Evolutionary conservation across 2,329 filamentous ascomycete species (phyloP), one percentile per base, ranked within the genome.

Genomic region (Botrytis fabae): DNA sequence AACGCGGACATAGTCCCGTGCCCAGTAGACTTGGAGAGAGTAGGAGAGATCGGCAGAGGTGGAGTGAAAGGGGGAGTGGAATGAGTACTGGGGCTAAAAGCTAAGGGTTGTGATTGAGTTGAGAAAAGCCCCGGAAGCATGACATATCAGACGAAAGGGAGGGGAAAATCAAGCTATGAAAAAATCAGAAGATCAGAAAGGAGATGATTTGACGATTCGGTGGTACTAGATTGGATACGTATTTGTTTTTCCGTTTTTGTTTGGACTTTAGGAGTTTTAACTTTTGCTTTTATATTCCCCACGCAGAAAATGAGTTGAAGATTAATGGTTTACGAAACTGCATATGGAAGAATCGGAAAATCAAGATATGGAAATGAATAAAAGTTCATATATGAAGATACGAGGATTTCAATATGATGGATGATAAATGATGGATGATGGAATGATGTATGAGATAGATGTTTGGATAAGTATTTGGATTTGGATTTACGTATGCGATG

Each of bases 41-140:
- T 61, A 68, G 70, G 70, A 71, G 72, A 25, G 66, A 73, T 51
- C 48, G 72, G 20, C 44, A 71, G 12, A 65, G 32, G 48, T 71
- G 70, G 44, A 38, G 44, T 32, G 48, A 72, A 63, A 71, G 66
- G 40, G 66, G 66, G 40, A 69, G 66, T 44, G 48, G 48, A 2
- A 38, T n/a, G 66, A 59, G 51, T 44, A 28, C 51, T 28, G 51
- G 66, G 12, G 18, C 20, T 9, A 42, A n/a, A 5, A 25, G 59
- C 10, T 38, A n/a, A 16, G n/a, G 51, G 38, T 4, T 22, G 20
- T 22, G 46, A 28, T 9, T 25, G n/a, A 25, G 35, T 32, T 12
- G 63, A 44, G 28, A 25, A 22, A 66, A 12, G 22, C 2, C 16
- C 5, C 7, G 25, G 25, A 32, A 22, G 4, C 8, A 48, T 18